Percentiles rank a stretch among this genome's conserved stretches.
phyloP scores from a whole-genome alignment of 768 basidiomycete species.

The Pleurotus eryngii region DNA sequence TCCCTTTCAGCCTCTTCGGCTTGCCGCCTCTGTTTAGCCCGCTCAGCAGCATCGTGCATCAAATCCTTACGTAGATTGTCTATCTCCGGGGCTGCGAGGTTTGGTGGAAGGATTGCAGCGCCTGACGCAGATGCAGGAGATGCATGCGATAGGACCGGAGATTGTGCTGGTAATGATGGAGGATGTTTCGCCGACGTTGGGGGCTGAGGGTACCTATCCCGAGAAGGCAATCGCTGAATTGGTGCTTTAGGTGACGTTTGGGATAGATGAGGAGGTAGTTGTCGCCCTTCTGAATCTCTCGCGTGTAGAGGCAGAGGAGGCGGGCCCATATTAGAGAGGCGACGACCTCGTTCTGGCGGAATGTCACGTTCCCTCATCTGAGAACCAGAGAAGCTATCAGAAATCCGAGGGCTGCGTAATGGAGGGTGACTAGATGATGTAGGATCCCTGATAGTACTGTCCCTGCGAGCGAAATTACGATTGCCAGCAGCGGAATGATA shows the following conservation, averaged over 20 bases:
- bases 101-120: constrained; percentile 13
- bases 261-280: constrained; percentile 57
- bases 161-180: constrained; percentile 10
- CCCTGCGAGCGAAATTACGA: background rate
- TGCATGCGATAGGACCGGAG: constrained; percentile 1
- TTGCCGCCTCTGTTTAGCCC: constrained; percentile 75
- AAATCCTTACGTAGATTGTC: constrained; percentile 69
- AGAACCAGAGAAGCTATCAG: constrained; percentile 19
- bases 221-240: constrained; percentile 37
- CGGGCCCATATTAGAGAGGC: constrained; percentile 49
- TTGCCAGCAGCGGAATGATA: background rate
- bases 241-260: constrained; percentile 26
- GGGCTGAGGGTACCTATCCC: constrained; percentile 36
- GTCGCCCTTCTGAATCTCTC: constrained; percentile 39
- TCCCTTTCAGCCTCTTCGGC: constrained; percentile 83
- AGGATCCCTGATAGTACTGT: constrained; percentile 16
- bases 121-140: background rate
- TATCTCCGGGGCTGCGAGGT: constrained; percentile 39
- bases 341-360: background rate
- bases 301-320: constrained; percentile 43
- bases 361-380: background rate
- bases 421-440: constrained; percentile 31
- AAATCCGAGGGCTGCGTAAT: constrained; percentile 33
- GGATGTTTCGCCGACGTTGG: constrained; percentile 26
- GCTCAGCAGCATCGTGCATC: constrained; percentile 84